Conservation (phyloP, 192 early-diverging fungal genomes). For the Chytriomyces sp. region DNA sequence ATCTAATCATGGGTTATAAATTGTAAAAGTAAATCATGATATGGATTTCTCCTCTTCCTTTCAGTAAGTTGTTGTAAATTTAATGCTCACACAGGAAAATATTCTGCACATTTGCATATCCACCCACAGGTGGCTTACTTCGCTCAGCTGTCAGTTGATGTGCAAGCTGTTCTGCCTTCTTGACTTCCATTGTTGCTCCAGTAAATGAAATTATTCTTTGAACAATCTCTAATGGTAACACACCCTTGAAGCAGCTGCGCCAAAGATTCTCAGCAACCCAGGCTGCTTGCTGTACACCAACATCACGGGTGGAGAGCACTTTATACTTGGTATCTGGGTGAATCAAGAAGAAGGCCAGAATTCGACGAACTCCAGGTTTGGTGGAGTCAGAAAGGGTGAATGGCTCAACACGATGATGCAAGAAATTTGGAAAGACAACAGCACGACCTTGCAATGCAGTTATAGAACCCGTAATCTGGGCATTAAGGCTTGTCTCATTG, state of each 20-base stretch:
- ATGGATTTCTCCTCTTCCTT: too few relatives aligned
- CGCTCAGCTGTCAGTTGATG: neutral
- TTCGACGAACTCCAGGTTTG: conserved; percentile 66
- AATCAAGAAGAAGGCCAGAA: conserved; percentile 70
- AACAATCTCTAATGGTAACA: conserved; percentile 4
- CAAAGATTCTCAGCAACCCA: conserved; percentile 35
- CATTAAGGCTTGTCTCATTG: neutral
- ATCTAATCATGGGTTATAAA: too few relatives aligned
- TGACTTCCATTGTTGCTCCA: neutral
- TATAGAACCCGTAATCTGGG: conserved; percentile 50
- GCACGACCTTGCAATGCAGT: conserved; percentile 57
- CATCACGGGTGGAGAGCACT: conserved; percentile 57
- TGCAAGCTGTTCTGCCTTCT: neutral
- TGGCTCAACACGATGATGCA: conserved; percentile 66
- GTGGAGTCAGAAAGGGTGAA: conserved; percentile 61
- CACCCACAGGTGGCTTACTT: conserved; percentile 1
- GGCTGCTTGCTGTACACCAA: conserved; percentile 67
- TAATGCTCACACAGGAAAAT: conserved; percentile 10
- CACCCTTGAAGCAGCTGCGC: neutral
- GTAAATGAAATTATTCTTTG: neutral
- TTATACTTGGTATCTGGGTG: conserved; percentile 52
- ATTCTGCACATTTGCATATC: conserved; percentile 14
- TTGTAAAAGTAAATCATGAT: too few relatives aligned
- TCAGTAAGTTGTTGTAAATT: too few relatives aligned
- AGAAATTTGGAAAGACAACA: conserved; percentile 71